Evolutionary conservation across 2,329 filamentous ascomycete species (phyloP), one percentile per base, ranked within the genome.

Genomic region (Diaporthe ampelina): DNA sequence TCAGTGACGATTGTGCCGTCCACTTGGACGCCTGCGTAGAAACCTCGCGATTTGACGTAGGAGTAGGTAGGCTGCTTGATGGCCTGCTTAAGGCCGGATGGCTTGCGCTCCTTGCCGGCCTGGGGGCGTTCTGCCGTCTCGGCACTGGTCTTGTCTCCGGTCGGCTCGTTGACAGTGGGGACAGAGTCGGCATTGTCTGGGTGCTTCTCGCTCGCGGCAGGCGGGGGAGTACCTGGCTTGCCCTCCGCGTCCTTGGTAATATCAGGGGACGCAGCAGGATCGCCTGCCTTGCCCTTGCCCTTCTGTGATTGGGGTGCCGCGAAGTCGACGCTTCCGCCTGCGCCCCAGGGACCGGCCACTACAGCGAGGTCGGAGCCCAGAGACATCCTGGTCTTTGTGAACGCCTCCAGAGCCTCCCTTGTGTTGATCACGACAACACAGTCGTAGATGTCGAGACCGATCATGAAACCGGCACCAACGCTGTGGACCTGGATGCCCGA

Each of bases 1-100:
- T 97, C 94, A 35, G 96, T 94, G 65, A 98, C 88, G 15, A 97
- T 90, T 0, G 95, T 97, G 35, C 95, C 95, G 79, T 98, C 95
- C 45, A 97, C 89, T 79, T 95, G 94, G 0, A 97, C 90, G 40
- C 95, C 95, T 1, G 94, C 95, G 80, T 97, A 98, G 78, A 98
- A 91, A 6, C 95, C 95, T 70, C 95, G 91, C 63, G 93, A 95
- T 85, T 97, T 98, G 84, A 98, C 91, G 81, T 98, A 98, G 3
- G 86, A 87, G 73, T 88, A 88, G n/a, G 88, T 87, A 3, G 87
- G 87, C 78, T 82, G 83, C 74, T 79, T 78, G 73, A 82, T 77
- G 19, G 77, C 77, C 71, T 82, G 78, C 37, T 77, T 77, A 48
- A 82, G 75, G 8, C 78, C 77, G 8, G 78, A 81, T 21, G 77